phyloP scores from a whole-genome alignment of 2,329 filamentous ascomycete genomes.

The Metarhizium album region DNA sequence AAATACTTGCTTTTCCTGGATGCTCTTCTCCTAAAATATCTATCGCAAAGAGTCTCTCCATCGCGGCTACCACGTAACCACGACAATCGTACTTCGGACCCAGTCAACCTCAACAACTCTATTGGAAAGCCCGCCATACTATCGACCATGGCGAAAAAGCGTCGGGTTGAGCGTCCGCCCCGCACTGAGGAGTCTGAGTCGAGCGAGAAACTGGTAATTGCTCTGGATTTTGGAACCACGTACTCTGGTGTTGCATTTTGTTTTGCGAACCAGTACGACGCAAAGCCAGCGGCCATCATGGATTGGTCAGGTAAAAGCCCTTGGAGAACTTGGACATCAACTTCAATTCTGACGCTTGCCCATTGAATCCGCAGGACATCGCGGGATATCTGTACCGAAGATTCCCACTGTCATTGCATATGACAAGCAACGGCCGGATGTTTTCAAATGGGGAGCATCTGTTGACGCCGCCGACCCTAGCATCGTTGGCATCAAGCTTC shows the following conservation, averaged over 20 bases:
- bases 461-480: slow-evolving; percentile 1
- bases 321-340: too few relatives aligned
- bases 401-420: slow-evolving; percentile 13
- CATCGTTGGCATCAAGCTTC: slow-evolving; percentile 11
- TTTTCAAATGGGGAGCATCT: slow-evolving; percentile 22
- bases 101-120: too few relatives aligned
- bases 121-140: too few relatives aligned
- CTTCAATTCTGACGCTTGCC: too few relatives aligned
- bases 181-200: not conserved
- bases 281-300: slow-evolving; percentile 23
- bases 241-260: slow-evolving; percentile 41
- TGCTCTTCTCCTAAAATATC: too few relatives aligned
- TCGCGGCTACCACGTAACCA: too few relatives aligned
- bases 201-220: slow-evolving; percentile 25
- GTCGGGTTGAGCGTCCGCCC: not conserved
- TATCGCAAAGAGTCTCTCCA: too few relatives aligned
- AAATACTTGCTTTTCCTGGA: too few relatives aligned
- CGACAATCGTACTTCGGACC: too few relatives aligned
- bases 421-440: slow-evolving; percentile 25
- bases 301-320: slow-evolving; percentile 12
- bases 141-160: not conserved
- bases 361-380: slow-evolving; percentile 23
- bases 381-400: slow-evolving; percentile 26
- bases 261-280: slow-evolving; percentile 5
- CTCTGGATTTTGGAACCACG: slow-evolving; percentile 46